Conservation (phyloP, 23 red algal species). For the Gracilaria gracilis region DNA sequence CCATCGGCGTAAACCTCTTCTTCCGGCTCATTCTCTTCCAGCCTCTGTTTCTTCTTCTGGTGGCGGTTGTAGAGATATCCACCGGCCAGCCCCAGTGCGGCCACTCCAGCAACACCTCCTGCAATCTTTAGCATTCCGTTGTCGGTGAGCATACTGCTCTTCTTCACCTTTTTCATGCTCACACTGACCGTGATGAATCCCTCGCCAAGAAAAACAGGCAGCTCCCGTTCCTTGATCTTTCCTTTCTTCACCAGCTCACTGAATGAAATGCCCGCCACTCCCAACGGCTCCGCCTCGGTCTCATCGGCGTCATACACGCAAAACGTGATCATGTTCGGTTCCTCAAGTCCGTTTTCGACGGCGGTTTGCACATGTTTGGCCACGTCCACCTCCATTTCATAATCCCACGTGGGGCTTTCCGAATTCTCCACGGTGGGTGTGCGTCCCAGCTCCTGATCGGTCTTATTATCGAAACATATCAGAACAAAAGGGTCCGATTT, state of each 20-base stretch:
- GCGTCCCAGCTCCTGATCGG: constrained; percentile 48
- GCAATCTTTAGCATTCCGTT: constrained; percentile 38
- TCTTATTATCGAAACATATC: constrained; percentile 50
- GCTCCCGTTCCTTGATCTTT: constrained; percentile 42
- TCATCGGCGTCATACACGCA: constrained; percentile 55
- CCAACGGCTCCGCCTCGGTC: constrained; percentile 22
- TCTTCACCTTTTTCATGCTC: constrained; percentile 50
- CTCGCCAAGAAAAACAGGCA: constrained; percentile 36
- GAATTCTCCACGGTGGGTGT: constrained; percentile 26
- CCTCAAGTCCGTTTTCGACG: constrained; percentile 21
- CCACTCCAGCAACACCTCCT: constrained; percentile 41
- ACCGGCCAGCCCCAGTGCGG: constrained; percentile 16
- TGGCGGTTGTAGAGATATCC: constrained; percentile 43
- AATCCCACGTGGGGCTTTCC: constrained; percentile 34
- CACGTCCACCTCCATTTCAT: constrained; percentile 44
- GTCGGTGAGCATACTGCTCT: constrained; percentile 45
- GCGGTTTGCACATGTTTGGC: constrained; percentile 38
- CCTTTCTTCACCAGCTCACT: constrained; percentile 49
- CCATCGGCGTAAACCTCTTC: background rate
- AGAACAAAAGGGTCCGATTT: constrained; percentile 45
- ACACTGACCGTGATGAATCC: constrained; percentile 26
- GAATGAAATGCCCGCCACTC: constrained; percentile 35
- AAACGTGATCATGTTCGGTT: constrained; percentile 61
- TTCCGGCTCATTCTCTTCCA: constrained; percentile 15
- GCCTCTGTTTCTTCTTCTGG: constrained; percentile 54